phyloP scores from a whole-genome alignment of 495 filamentous ascomycete genomes.

The Aspergillus olivimuriae region DNA sequence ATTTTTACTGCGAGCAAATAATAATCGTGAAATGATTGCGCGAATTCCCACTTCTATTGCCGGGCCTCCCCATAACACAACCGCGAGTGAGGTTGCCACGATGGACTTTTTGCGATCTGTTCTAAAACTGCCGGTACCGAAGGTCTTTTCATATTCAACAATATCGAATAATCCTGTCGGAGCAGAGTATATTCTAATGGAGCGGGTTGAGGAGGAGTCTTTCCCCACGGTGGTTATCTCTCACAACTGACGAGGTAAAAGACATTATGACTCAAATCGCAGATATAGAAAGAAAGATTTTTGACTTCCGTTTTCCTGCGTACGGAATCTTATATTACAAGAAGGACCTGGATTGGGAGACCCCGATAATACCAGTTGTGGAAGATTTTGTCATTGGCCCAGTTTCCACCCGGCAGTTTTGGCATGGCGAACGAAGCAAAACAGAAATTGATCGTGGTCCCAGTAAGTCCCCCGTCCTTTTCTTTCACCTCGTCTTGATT shows the following conservation, averaged over 20 bases:
- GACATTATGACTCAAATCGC: slow-evolving; percentile 34
- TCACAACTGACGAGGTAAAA: slow-evolving; percentile 29
- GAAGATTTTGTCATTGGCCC: slow-evolving; percentile 33
- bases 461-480: slow-evolving; percentile 18
- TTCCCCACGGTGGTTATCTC: slow-evolving; percentile 26
- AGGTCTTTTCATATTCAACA: slow-evolving; percentile 24
- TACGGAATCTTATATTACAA: slow-evolving; percentile 36
- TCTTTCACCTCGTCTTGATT: background rate
- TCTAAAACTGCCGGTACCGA: slow-evolving; percentile 26
- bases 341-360: slow-evolving; percentile 19
- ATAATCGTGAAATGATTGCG: slow-evolving; percentile 30
- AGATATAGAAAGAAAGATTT: slow-evolving; percentile 30
- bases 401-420: slow-evolving; percentile 27
- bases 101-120: slow-evolving; percentile 28
- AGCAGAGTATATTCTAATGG: slow-evolving; percentile 35
- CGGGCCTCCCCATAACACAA: slow-evolving; percentile 28
- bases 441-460: slow-evolving; percentile 33
- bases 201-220: slow-evolving; percentile 29
- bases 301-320: slow-evolving; percentile 26
- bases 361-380: slow-evolving; percentile 18
- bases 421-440: slow-evolving; percentile 29
- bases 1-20: slow-evolving; percentile 21
- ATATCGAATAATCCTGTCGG: slow-evolving; percentile 23
- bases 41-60: slow-evolving; percentile 30
- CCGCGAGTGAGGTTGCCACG: slow-evolving; percentile 42